Percentiles rank a stretch among this genome's conserved stretches.
Conservation (phyloP, 2,329 filamentous ascomycete genomes). For the Curvularia sp. region DNA sequence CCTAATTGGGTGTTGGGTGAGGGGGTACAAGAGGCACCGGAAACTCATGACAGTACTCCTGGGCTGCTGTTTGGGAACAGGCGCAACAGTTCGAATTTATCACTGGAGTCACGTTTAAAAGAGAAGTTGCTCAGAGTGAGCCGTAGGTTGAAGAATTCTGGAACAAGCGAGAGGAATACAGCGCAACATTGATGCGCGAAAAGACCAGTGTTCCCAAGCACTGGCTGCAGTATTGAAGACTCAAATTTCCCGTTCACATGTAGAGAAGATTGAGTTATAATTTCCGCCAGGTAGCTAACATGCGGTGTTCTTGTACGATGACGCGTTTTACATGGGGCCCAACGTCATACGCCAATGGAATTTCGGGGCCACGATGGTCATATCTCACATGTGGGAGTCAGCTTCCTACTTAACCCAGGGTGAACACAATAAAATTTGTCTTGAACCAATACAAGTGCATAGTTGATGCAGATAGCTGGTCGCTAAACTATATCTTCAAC, state of each 20-base stretch:
- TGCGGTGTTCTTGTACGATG: constrained; percentile 2
- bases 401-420: neutral
- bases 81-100: neutral
- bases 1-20: neutral
- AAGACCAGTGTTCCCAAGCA: neutral
- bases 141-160: neutral
- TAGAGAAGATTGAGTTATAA: neutral
- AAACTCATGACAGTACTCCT: no score
- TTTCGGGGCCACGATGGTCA: constrained; percentile 1
- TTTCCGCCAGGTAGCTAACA: neutral
- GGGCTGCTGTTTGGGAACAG: no score
- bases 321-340: constrained; percentile 14
- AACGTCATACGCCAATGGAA: constrained; percentile 12
- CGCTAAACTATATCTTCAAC: neutral
- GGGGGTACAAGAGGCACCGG: neutral
- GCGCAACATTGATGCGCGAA: neutral
- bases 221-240: neutral
- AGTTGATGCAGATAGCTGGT: neutral
- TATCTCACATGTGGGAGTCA: neutral
- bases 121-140: neutral
- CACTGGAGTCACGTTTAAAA: neutral
- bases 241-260: no score
- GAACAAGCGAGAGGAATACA: neutral
- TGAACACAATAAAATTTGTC: neutral
- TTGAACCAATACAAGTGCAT: neutral